Evolutionary conservation across 768 basidiomycete species (phyloP).

Genomic region (Lactarius trivialis): DNA sequence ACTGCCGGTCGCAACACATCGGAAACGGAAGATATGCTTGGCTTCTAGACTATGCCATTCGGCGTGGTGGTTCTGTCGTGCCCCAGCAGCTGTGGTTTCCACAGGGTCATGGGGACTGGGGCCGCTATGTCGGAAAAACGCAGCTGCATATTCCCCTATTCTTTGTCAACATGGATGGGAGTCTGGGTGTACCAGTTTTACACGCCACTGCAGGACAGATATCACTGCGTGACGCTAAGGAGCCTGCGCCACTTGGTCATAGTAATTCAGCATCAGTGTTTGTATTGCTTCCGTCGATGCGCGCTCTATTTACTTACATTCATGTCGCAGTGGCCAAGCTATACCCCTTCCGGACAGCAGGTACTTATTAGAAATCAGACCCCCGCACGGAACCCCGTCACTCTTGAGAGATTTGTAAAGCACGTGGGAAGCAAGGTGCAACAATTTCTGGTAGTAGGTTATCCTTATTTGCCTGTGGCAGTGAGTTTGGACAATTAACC

Average conservation of each 20-base stretch:
- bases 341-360: slow-evolving; percentile 6
- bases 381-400: background rate
- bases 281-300: background rate
- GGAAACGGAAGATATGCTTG: background rate
- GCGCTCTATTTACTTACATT: background rate
- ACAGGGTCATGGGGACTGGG: slow-evolving; percentile 14
- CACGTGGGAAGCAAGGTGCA: slow-evolving; percentile 14
- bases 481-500: background rate
- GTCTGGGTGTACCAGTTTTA: slow-evolving; percentile 9
- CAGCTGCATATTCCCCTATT: slow-evolving; percentile 9
- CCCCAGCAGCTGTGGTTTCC: slow-evolving; percentile 19
- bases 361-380: slow-evolving; percentile 6
- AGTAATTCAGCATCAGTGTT: slow-evolving; percentile 6
- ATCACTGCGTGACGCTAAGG: background rate
- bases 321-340: slow-evolving; percentile 16
- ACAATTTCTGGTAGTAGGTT: slow-evolving; percentile 4
- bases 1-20: background rate
- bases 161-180: slow-evolving; percentile 6
- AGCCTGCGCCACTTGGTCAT: slow-evolving; percentile 8
- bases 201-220: slow-evolving; percentile 13
- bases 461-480: background rate
- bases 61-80: slow-evolving; percentile 8
- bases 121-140: slow-evolving; percentile 16
- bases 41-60: slow-evolving; percentile 11
- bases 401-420: slow-evolving; percentile 10